phyloP scores from a whole-genome alignment of 2,329 filamentous ascomycete species.

The Claviceps spartinae region DNA sequence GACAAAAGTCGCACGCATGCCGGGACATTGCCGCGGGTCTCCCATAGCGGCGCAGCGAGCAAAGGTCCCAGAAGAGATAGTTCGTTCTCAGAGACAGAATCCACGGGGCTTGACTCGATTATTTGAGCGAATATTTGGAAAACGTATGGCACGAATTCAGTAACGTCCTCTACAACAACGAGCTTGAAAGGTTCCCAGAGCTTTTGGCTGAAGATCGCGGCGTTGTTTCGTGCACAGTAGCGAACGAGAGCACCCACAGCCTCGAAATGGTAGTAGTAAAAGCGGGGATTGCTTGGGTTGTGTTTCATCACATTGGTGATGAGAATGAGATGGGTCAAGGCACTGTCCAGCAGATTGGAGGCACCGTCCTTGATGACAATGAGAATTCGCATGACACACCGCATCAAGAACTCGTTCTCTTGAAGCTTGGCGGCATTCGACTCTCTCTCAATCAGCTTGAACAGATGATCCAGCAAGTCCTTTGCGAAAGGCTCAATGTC shows the following conservation, averaged over 20 bases:
- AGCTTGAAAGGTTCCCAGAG: constrained; percentile 74
- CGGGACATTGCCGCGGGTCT: constrained; percentile 83
- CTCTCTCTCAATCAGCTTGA: constrained; percentile 80
- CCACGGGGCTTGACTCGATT: constrained; percentile 70
- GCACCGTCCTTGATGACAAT: constrained; percentile 84
- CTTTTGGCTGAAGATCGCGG: constrained; percentile 61
- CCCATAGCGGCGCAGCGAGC: constrained; percentile 74
- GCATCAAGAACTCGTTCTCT: constrained; percentile 98
- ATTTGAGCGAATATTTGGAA: constrained; percentile 91
- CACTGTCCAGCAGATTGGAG: constrained; percentile 56
- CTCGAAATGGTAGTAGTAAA: constrained; percentile 98
- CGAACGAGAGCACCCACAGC: constrained; percentile 74
- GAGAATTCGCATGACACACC: constrained; percentile 93
- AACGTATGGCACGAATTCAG: constrained; percentile 94
- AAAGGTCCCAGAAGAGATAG: constrained; percentile 65
- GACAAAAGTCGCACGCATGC: constrained; percentile 75
- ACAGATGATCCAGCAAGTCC: constrained; percentile 78
- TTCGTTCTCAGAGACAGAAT: constrained; percentile 69
- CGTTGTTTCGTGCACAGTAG: constrained; percentile 51
- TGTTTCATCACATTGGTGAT: constrained; percentile 87
- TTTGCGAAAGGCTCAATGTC: constrained; percentile 73
- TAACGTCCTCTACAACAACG: constrained; percentile 69
- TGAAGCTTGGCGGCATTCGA: constrained; percentile 81
- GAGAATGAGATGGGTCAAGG: constrained; percentile 71
- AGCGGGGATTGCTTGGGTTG: constrained; percentile 93